Percentiles rank a stretch among this genome's conserved stretches.
Conservation (phyloP, 306 rosid genomes). For the Fragaria iinumae region DNA sequence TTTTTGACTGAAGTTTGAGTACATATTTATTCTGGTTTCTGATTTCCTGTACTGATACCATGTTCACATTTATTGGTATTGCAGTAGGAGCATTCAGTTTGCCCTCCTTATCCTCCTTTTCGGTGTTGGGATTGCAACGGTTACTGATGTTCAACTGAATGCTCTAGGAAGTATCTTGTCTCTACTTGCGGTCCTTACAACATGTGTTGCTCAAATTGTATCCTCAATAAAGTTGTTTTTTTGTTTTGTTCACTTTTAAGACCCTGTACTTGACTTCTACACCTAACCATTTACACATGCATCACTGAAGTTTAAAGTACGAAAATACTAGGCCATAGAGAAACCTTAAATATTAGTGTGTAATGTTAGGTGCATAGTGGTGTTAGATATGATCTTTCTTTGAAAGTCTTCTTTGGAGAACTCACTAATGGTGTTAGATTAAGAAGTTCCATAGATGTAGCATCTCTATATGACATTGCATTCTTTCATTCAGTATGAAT, state of each 20-base stretch:
- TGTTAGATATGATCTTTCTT: slow-evolving; percentile 11
- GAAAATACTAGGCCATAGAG: background rate
- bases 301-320: background rate
- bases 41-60: slow-evolving; percentile 18
- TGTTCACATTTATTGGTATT: slow-evolving; percentile 26
- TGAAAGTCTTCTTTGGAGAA: background rate
- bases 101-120: slow-evolving; percentile 71
- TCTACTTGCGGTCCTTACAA: slow-evolving; percentile 81
- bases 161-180: slow-evolving; percentile 81
- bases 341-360: background rate
- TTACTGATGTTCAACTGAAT: slow-evolving; percentile 92
- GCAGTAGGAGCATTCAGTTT: slow-evolving; percentile 84
- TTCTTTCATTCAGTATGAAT: background rate
- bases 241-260: background rate
- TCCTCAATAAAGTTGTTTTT: slow-evolving; percentile 44
- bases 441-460: background rate
- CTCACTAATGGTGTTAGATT: background rate
- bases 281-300: background rate
- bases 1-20: slow-evolving; percentile 12
- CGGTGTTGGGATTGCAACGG: slow-evolving; percentile 95
- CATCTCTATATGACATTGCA: background rate
- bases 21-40: background rate
- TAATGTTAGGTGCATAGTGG: background rate
- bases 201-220: slow-evolving; percentile 97
- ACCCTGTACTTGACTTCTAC: background rate